These are phyloP conservation scores for Colletotrichum sp. DNA, from an alignment of 2,329 filamentous ascomycete genomes.

Conservation along the genomic window DNA sequence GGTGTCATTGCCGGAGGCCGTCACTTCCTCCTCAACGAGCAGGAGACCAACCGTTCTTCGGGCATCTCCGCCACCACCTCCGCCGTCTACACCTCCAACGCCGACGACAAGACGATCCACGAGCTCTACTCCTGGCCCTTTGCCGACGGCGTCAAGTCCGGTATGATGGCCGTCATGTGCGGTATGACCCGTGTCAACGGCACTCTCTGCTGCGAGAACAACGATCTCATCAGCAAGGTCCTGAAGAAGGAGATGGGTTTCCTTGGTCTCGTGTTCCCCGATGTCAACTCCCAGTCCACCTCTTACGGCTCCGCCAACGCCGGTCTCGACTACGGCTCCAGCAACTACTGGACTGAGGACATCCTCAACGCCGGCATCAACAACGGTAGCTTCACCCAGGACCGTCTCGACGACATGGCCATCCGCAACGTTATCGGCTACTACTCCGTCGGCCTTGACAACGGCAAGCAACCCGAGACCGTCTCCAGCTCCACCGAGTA, in stretches of 20 bases:
- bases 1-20: slow-evolving; percentile 63
- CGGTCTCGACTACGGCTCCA: slow-evolving; percentile 62
- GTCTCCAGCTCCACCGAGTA: slow-evolving; percentile 58
- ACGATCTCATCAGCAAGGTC: background rate
- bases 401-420: slow-evolving; percentile 61
- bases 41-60: slow-evolving; percentile 61
- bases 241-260: slow-evolving; percentile 6
- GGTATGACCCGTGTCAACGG: slow-evolving; percentile 61
- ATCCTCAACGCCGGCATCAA: slow-evolving; percentile 55
- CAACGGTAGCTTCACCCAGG: slow-evolving; percentile 60
- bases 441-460: slow-evolving; percentile 60
- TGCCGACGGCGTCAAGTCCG: slow-evolving; percentile 51
- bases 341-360: slow-evolving; percentile 51
- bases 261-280: background rate
- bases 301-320: slow-evolving; percentile 51
- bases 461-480: slow-evolving; percentile 61
- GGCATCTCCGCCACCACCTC: slow-evolving; percentile 59
- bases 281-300: slow-evolving; percentile 60
- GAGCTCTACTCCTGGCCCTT: slow-evolving; percentile 42
- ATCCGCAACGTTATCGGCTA: slow-evolving; percentile 63
- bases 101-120: slow-evolving; percentile 35
- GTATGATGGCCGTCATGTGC: slow-evolving; percentile 64
- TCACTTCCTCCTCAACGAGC: slow-evolving; percentile 67
- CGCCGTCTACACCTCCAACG: slow-evolving; percentile 55
- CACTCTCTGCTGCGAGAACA: background rate